A percentile compares a stretch with the other conserved stretches of the same genome.
These are phyloP conservation scores for Furcasterigmium furcatum DNA, from an alignment of 2,329 filamentous ascomycete genomes.

Conservation along the genomic window DNA sequence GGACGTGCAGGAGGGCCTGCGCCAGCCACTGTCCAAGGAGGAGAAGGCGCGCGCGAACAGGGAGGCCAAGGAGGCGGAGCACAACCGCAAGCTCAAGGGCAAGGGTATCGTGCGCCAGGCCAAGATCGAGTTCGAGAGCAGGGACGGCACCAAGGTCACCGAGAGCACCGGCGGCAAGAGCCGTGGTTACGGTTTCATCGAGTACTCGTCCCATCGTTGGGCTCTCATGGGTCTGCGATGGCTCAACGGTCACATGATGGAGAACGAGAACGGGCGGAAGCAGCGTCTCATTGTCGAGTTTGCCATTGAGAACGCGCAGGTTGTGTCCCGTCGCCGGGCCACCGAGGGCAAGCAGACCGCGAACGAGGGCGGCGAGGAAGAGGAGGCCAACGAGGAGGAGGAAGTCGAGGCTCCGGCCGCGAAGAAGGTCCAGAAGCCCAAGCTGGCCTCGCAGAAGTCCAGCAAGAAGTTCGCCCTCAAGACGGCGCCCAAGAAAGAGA, in stretches of 20 bases:
- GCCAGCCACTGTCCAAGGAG: conserved; percentile 82
- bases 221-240: conserved; percentile 93
- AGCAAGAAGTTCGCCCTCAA: conserved; percentile 25
- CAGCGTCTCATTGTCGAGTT: conserved; percentile 94
- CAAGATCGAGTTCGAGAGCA: conserved; percentile 90
- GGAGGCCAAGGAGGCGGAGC: conserved; percentile 78
- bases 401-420: conserved; percentile 20
- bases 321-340: conserved; percentile 69
- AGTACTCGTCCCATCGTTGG: conserved; percentile 90
- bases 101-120: conserved; percentile 88
- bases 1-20: conserved; percentile 77
- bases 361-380: conserved; percentile 12
- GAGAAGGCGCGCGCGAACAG: conserved; percentile 78
- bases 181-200: conserved; percentile 94
- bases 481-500: conserved; percentile 26
- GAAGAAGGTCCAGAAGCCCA: conserved; percentile 26
- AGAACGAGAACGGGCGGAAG: conserved; percentile 68
- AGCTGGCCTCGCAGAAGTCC: conserved; percentile 26
- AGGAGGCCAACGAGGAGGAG: conserved; percentile 23
- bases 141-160: conserved; percentile 77
- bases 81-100: conserved; percentile 73
- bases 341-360: conserved; percentile 23
- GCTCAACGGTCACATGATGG: conserved; percentile 74
- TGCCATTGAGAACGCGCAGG: conserved; percentile 95
- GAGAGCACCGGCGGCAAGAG: conserved; percentile 78